Conservation (phyloP, 106 monocot genomes). For the Xerophyta viscosa region DNA sequence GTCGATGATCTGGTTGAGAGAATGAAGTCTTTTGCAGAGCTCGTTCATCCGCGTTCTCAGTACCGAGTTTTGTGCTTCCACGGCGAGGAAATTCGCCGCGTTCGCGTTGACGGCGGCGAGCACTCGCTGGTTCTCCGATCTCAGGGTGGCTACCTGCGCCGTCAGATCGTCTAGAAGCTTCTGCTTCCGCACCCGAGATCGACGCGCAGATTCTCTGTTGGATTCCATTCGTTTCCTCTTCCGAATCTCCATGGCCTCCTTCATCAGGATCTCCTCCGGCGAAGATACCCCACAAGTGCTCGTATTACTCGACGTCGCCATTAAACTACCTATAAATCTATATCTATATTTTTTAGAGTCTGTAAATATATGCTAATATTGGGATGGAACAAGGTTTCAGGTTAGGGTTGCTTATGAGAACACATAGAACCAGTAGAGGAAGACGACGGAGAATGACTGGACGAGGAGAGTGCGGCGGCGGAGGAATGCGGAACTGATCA, state of each 20-base stretch:
- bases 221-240: conserved; percentile 63
- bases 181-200: conserved; percentile 62
- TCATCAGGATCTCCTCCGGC: conserved; percentile 17
- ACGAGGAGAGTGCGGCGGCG: conserved; percentile 43
- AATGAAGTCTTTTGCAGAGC: conserved; percentile 33
- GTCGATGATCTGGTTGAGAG: conserved; percentile 33
- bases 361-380: too few relatives aligned
- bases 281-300: background rate
- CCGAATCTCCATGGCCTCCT: conserved; percentile 29
- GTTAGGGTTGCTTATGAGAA: conserved; percentile 40
- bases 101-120: conserved; percentile 11
- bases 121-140: conserved; percentile 26
- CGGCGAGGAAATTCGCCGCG: conserved; percentile 13
- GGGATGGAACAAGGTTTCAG: background rate
- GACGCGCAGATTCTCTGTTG: conserved; percentile 62
- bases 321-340: background rate
- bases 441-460: conserved; percentile 67
- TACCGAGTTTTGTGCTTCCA: conserved; percentile 46
- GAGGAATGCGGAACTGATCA: conserved; percentile 55
- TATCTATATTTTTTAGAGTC: too few relatives aligned
- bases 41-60: conserved; percentile 48
- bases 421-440: conserved; percentile 84
- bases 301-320: background rate
- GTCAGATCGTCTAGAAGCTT: conserved; percentile 43
- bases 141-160: conserved; percentile 26